These are phyloP conservation scores for Diaporthe citrichinensis DNA, from an alignment of 2,329 filamentous ascomycete genomes.

Conservation along the genomic window DNA sequence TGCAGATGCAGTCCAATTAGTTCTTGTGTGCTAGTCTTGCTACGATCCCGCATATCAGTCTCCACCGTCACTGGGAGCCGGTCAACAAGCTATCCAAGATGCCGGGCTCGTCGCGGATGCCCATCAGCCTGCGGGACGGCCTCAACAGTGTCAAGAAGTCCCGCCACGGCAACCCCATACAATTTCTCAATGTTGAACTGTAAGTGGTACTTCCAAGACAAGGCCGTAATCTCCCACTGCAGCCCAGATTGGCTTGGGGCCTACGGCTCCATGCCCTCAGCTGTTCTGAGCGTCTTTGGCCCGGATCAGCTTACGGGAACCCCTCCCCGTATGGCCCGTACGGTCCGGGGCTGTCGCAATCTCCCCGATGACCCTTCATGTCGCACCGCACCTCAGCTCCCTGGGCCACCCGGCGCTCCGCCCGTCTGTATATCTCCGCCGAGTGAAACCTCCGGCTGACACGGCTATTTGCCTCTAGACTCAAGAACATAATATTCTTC, in stretches of 20 bases:
- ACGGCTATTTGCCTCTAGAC: conserved; percentile 58
- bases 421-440: neutral
- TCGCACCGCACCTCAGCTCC: conserved; percentile 7
- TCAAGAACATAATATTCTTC: conserved; percentile 90
- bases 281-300: neutral
- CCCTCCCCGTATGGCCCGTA: conserved; percentile 6
- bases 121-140: conserved; percentile 78
- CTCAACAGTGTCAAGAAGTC: conserved; percentile 73
- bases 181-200: conserved; percentile 78
- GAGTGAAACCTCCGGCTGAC: neutral
- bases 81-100: conserved; percentile 53
- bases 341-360: neutral
- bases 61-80: conserved; percentile 2
- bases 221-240: neutral
- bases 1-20: neutral
- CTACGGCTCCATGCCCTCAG: neutral
- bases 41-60: neutral
- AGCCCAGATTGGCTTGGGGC: neutral
- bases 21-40: neutral
- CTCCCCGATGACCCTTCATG: neutral
- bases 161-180: conserved; percentile 68
- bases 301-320: conserved; percentile 11
- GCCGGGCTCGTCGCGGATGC: conserved; percentile 78
- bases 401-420: neutral
- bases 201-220: conserved; percentile 58